Percentiles rank a stretch among this genome's conserved stretches.
Evolutionary conservation across 1,284 basidiomycete species (phyloP).

Genomic region (Dichomitus squalens): DNA sequence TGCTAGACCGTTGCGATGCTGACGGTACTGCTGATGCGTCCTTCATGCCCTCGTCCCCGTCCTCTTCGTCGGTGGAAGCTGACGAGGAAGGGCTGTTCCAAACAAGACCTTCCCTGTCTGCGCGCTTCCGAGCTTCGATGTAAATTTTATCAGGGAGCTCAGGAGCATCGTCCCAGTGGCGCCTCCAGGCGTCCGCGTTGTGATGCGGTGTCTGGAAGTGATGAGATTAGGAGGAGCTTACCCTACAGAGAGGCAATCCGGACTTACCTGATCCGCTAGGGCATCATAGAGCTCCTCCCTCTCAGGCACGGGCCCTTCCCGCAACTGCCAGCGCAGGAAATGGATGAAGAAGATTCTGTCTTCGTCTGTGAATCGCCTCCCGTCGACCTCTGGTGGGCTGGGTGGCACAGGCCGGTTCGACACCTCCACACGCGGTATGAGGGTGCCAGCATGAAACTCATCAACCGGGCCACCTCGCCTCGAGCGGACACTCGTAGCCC

Average conservation of each 20-base stretch:
- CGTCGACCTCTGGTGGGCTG: background rate
- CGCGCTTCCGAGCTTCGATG: background rate
- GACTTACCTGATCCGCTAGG: background rate
- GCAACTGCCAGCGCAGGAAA: background rate
- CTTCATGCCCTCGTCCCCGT: background rate
- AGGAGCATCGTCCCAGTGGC: background rate
- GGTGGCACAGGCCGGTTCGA: background rate
- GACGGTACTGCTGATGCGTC: background rate
- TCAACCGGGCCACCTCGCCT: background rate
- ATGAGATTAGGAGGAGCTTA: too few species aligned
- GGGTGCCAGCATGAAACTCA: background rate
- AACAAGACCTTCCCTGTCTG: background rate
- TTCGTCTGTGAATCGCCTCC: background rate
- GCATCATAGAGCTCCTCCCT: background rate
- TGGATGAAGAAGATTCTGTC: constrained; percentile 7
- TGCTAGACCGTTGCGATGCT: background rate
- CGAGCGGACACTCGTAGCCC: background rate
- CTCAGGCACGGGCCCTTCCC: background rate
- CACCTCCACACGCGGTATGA: background rate
- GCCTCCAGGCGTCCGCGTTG: constrained; percentile 2
- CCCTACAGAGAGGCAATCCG: too few species aligned
- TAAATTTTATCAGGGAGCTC: constrained; percentile 2
- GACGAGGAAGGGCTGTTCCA: background rate
- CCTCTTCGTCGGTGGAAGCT: background rate
- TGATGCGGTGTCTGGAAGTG: constrained; percentile 2